phyloP scores from a whole-genome alignment of 768 basidiomycete species.

The Mycena floridula region DNA sequence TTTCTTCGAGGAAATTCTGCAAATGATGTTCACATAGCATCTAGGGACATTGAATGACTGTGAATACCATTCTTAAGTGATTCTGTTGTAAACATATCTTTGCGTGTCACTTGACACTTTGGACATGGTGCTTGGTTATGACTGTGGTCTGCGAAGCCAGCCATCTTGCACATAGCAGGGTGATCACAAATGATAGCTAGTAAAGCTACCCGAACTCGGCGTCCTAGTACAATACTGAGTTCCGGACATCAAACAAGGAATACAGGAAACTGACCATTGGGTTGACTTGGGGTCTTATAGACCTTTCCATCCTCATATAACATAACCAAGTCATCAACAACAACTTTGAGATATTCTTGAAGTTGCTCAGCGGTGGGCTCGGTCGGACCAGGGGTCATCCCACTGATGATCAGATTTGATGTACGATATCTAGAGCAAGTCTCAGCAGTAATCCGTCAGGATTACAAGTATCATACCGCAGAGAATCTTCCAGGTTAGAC shows the following conservation, averaged over 20 bases:
- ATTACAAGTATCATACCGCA: constrained; percentile 5
- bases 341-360: constrained; percentile 16
- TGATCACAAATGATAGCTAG: constrained; percentile 13
- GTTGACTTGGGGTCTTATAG: neutral
- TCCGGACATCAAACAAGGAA: neutral
- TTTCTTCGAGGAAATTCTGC: neutral
- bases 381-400: constrained; percentile 19
- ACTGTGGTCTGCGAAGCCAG: constrained; percentile 15
- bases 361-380: constrained; percentile 21
- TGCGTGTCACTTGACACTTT: neutral
- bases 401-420: constrained; percentile 14
- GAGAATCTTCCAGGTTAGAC: constrained; percentile 8
- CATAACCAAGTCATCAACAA: constrained; percentile 22
- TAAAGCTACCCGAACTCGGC: constrained; percentile 4
- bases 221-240: neutral
- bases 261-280: neutral
- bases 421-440: constrained; percentile 11
- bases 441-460: neutral
- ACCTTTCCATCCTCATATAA: constrained; percentile 19
- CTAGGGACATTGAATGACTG: neutral
- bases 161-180: constrained; percentile 15
- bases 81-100: neutral
- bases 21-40: neutral
- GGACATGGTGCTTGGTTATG: constrained; percentile 15
- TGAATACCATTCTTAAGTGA: neutral